phyloP scores from a whole-genome alignment of 1,284 basidiomycete genomes.

The Volvariella volvacea region DNA sequence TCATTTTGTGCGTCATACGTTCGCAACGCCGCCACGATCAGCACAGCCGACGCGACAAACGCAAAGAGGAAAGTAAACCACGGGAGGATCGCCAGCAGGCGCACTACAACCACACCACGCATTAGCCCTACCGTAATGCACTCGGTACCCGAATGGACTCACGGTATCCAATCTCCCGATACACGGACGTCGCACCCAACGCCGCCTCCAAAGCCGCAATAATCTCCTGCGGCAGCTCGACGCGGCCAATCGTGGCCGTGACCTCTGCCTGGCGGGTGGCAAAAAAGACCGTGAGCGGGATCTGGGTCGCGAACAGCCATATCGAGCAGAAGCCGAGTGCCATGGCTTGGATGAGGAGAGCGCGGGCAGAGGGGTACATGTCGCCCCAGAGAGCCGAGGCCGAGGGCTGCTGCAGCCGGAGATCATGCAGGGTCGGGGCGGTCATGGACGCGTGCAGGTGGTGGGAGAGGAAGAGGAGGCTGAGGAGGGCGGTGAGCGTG shows the following conservation, averaged over 20 bases:
- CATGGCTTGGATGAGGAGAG: constrained; percentile 28
- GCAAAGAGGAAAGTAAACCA: constrained; percentile 7
- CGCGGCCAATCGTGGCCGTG: constrained; percentile 30
- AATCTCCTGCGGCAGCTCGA: constrained; percentile 28
- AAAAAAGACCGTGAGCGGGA: constrained; percentile 48
- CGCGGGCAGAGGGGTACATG: constrained; percentile 12
- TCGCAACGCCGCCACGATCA: constrained; percentile 7
- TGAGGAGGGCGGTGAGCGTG: constrained; percentile 33
- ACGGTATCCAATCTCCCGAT: constrained; percentile 44
- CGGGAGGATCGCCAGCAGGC: constrained; percentile 5
- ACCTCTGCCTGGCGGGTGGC: constrained; percentile 41
- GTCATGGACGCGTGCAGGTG: constrained; percentile 17
- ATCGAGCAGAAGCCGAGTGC: constrained; percentile 37
- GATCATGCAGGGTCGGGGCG: constrained; percentile 15
- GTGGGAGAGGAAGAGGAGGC: constrained; percentile 22
- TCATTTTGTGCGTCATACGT: neutral
- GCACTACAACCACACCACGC: constrained; percentile 1
- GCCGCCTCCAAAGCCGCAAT: constrained; percentile 30
- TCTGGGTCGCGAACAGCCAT: constrained; percentile 46
- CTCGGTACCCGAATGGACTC: constrained; percentile 13
- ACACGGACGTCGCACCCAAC: constrained; percentile 39
- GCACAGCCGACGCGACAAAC: constrained; percentile 1
- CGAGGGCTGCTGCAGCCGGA: neutral
- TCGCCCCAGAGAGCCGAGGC: neutral
- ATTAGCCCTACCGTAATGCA: neutral